phyloP scores from a whole-genome alignment of 1,139 yeast genomes.

The Meyerozyma athensensis region DNA sequence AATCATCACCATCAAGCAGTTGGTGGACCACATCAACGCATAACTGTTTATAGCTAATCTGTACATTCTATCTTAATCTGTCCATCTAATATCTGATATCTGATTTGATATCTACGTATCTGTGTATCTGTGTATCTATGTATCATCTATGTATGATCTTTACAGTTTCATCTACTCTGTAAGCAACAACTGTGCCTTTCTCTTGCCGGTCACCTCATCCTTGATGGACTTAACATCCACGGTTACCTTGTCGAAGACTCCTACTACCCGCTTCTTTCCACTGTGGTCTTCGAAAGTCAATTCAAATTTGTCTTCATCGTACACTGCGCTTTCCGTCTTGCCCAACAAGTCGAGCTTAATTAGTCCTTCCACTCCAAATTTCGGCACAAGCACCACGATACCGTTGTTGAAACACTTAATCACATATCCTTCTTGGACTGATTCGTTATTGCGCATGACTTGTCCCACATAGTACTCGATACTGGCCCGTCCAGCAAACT shows the following conservation, averaged over 20 bases:
- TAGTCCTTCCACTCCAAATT: conserved; percentile 93
- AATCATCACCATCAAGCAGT: conserved; percentile 75
- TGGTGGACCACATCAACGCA: conserved; percentile 49
- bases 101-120: no score
- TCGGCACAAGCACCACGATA: conserved; percentile 92
- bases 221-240: conserved; percentile 78
- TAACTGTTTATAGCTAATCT: no score
- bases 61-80: no score
- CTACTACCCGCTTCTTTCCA: conserved; percentile 46
- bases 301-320: conserved; percentile 74
- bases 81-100: no score
- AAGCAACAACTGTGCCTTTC: conserved; percentile 77
- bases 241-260: conserved; percentile 79
- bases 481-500: conserved; percentile 97
- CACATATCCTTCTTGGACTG: conserved; percentile 81
- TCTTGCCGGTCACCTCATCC: conserved; percentile 87
- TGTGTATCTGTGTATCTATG: not conserved
- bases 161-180: conserved; percentile 22
- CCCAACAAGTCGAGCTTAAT: conserved; percentile 76
- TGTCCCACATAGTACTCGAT: conserved; percentile 98
- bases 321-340: conserved; percentile 59
- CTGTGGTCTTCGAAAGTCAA: conserved; percentile 48
- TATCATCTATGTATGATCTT: not conserved
- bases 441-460: conserved; percentile 78
- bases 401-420: conserved; percentile 94